These are phyloP conservation scores for Neofusicoccum ribis DNA, from an alignment of 2,329 filamentous ascomycete genomes.

Conservation along the genomic window DNA sequence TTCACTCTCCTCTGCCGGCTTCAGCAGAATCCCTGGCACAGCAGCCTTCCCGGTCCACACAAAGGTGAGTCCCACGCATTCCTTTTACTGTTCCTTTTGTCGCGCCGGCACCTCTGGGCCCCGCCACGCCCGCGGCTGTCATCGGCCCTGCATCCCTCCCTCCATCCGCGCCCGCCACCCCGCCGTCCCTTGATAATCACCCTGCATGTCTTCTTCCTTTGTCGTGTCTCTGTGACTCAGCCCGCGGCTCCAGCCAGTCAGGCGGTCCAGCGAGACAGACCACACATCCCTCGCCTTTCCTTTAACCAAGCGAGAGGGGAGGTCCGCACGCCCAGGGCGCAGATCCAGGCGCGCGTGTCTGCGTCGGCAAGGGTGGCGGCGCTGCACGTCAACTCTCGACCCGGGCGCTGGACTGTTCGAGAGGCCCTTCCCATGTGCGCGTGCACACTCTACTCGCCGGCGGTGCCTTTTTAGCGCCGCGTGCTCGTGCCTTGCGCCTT, in stretches of 20 bases:
- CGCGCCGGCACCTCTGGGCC: not conserved
- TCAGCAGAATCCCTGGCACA: not conserved
- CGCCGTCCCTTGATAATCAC: not conserved
- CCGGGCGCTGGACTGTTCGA: not conserved
- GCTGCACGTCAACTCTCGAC: not conserved
- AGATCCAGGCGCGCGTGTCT: not conserved
- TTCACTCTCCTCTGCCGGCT: not conserved
- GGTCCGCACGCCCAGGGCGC: not conserved
- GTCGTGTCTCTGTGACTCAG: not conserved
- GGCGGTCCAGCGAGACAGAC: too few species aligned
- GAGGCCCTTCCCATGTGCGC: too few species aligned
- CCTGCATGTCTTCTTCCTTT: not conserved
- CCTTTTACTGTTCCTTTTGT: not conserved
- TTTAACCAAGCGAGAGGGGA: constrained; percentile 4
- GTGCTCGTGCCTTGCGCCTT: not conserved
- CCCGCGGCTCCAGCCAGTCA: not conserved
- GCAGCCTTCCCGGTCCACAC: not conserved
- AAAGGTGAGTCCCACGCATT: not conserved
- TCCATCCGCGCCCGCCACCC: not conserved
- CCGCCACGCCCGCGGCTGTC: not conserved
- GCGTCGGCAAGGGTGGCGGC: not conserved
- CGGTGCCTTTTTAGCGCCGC: too few species aligned
- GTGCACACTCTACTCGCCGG: too few species aligned
- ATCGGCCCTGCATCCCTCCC: not conserved
- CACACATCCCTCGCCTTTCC: not conserved